Base-by-base conservation (phyloP, 345 rosid genomes). In the Turnera subulata region DNA sequence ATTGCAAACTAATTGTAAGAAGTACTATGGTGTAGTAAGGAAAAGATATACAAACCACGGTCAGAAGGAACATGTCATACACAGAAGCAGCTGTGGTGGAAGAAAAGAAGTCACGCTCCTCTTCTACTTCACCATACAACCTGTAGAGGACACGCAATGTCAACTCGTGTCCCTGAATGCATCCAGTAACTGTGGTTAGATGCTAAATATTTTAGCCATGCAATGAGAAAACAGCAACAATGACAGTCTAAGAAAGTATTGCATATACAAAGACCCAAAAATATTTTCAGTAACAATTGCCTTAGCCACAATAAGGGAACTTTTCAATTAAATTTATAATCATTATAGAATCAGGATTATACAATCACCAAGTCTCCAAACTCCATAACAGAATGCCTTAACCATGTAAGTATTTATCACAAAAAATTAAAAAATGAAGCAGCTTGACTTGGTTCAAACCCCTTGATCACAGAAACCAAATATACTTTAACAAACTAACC, bases 91-190 rank as follows among this genome's bases (percentile, higher is more conserved):
- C 96, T 71, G 82, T 78, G 56, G 88, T 85, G 49, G 97, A 93
- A 37, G 96, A 89, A 73, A 93, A 83, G 77, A 89, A 93, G 68
- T 93, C 97, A 14, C 73, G 84, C 46, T 93, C 99, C 63, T 85
- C 99, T 81, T 93, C 99, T 66, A 94, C 82, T 85, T 86, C 96
- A 42, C 96, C 93, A 70, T 72, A 82, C 47, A 93, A 77, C 77
- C 92, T 89, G 79, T 87, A 89, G 76, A 93, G 97, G 73, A 93
- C 90, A 76, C 86, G 88, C 76, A 89, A 72, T 55, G 95, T 84
- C 86, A 93, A 78, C 91, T 93, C 99, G 55, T 93, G 99, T 68
- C 99, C 99, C 99, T 93, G 97, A 73, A 84, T 68, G 74, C 68
- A 80, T 52, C 50, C 74, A 73, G 67, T 55, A 71, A 50, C 32